Evolutionary conservation across 176 grass and related monocot species (phyloP), one percentile per base, ranked within the genome.

Genomic region (Pharus latifolius): DNA sequence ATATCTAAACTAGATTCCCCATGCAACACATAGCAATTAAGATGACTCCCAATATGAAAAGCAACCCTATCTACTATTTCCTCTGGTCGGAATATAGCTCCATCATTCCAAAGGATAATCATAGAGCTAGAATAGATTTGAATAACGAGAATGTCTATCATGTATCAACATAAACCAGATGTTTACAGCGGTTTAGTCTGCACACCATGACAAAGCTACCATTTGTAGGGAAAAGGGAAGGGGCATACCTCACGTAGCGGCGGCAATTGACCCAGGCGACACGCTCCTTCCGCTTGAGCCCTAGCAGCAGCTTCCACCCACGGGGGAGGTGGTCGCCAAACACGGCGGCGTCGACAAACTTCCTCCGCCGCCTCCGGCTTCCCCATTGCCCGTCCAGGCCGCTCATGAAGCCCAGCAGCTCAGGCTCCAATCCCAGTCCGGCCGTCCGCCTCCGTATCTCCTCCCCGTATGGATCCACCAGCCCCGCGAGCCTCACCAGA

Each of bases 291-390:
- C 85, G 79, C 80, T 95, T 91, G 48, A 99, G 60, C 19, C 96
- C 87, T 1, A 99, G 85, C 40, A 82, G 73, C 76, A 99, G 85
- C 35, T 79, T 91, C 96, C 96, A 99, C 18, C 96, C 87, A 16
- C 54, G 58, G 1, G 96, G 96, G 23, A 99, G 89, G 73, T 99
- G 79, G 69, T 95, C 82, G 26, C 96, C 96, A 3, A 99, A 95
- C 45, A 56, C 86, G 0, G 87, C 67, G 5, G 96, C 87, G 31
- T 91, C 87, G 13, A 99, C 96, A 34, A 74, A 83, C 83, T 80
- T 94, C 77, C 69, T 86, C 61, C 66, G 82, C 63, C 26, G 55
- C 68, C 87, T 86, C 53, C 75, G 67, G 75, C 73, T 77, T 65
- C 56, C 55, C 82, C 85, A 99, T 37, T 80, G 66, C 22, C 96